These are phyloP conservation scores for Xylariales sp. DNA, from an alignment of 2,329 filamentous ascomycete species.

Conservation along the genomic window DNA sequence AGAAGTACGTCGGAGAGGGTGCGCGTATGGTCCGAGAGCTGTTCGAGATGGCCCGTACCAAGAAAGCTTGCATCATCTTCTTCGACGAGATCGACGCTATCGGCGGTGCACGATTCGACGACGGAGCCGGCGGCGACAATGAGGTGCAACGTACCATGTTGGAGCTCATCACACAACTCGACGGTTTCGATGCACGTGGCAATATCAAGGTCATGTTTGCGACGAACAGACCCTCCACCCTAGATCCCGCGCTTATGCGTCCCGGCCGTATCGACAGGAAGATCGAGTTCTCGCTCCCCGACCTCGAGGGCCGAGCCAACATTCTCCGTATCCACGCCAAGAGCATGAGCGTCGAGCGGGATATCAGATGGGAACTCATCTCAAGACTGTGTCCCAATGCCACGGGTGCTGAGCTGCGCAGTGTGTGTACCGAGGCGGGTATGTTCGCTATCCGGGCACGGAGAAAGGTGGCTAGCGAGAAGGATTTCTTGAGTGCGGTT, in stretches of 20 bases:
- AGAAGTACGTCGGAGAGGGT: slow-evolving; percentile 98
- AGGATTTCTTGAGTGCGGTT: slow-evolving; percentile 95
- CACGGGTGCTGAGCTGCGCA: slow-evolving; percentile 91
- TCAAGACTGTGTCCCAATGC: slow-evolving; percentile 95
- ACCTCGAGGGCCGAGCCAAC: slow-evolving; percentile 95
- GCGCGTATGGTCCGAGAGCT: slow-evolving; percentile 97
- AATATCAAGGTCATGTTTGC: slow-evolving; percentile 99
- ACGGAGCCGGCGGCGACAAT: slow-evolving; percentile 94
- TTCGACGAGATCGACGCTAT: slow-evolving; percentile 98
- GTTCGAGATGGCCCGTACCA: slow-evolving; percentile 98
- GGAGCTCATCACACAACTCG: slow-evolving; percentile 93
- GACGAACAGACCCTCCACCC: slow-evolving; percentile 90
- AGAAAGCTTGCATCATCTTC: slow-evolving; percentile 99
- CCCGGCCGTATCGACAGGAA: slow-evolving; percentile 97
- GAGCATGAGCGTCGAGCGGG: slow-evolving; percentile 98
- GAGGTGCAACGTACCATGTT: slow-evolving; percentile 98
- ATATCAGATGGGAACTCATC: slow-evolving; percentile 98
- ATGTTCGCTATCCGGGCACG: slow-evolving; percentile 96
- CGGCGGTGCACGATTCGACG: slow-evolving; percentile 92
- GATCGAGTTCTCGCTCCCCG: slow-evolving; percentile 96
- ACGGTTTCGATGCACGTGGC: slow-evolving; percentile 91
- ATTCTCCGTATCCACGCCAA: slow-evolving; percentile 98
- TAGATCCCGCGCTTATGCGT: slow-evolving; percentile 95
- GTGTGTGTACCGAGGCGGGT: slow-evolving; percentile 94
- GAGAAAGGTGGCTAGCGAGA: slow-evolving; percentile 97